Conservation (phyloP, 768 basidiomycete species). For the Termitomyces sp. region DNA sequence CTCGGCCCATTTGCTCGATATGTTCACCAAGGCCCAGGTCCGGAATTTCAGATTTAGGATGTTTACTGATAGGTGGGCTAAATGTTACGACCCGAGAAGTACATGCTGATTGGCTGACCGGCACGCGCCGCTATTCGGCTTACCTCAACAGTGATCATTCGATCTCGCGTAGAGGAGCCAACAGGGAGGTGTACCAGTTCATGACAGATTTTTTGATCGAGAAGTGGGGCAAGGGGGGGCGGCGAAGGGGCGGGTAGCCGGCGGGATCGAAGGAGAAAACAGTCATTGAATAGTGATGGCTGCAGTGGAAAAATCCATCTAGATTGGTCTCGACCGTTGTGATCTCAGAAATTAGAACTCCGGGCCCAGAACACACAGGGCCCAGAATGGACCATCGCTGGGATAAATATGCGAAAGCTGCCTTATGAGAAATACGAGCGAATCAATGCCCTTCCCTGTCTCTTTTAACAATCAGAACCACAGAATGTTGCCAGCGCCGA, state of each 20-base stretch:
- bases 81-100: slow-evolving; percentile 12
- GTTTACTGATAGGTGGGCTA: slow-evolving; percentile 89
- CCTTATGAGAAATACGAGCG: slow-evolving; percentile 15
- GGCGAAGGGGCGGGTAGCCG: slow-evolving; percentile 56
- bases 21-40: slow-evolving; percentile 79
- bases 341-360: slow-evolving; percentile 9
- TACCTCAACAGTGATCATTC: slow-evolving; percentile 64
- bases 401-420: slow-evolving; percentile 23
- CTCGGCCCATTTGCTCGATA: slow-evolving; percentile 87
- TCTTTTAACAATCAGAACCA: slow-evolving; percentile 20
- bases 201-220: slow-evolving; percentile 83
- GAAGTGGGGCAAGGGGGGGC: slow-evolving; percentile 89
- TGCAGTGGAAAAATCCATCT: slow-evolving; percentile 7
- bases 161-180: slow-evolving; percentile 72
- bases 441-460: slow-evolving; percentile 28
- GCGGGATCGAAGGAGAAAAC: neutral
- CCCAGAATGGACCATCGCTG: slow-evolving; percentile 19
- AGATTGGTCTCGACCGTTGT: slow-evolving; percentile 16
- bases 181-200: slow-evolving; percentile 84
- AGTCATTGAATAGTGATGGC: no score
- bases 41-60: slow-evolving; percentile 84
- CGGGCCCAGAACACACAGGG: slow-evolving; percentile 17
- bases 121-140: slow-evolving; percentile 15
- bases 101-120: slow-evolving; percentile 19
- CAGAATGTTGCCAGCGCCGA: slow-evolving; percentile 18